A percentile compares a stretch with the other conserved stretches of the same genome.
phyloP scores from a whole-genome alignment of 129 eudicot genomes.

The Flaveria sonorensis region DNA sequence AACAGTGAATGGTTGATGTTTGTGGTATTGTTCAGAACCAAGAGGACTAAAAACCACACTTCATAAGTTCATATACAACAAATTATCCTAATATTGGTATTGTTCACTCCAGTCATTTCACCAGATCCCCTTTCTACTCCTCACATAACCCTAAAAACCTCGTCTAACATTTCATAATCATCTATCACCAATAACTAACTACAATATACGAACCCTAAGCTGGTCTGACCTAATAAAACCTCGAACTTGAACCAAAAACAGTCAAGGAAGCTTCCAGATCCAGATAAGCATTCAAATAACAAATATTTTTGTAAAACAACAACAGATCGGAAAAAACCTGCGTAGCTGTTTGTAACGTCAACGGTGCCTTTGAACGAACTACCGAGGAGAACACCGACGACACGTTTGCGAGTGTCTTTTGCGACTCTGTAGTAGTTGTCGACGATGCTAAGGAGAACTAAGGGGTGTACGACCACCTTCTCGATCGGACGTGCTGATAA shows the following conservation, averaged over 20 bases:
- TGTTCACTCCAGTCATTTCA: neutral
- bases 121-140: constrained; percentile 22
- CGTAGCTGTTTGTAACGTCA: constrained; percentile 90
- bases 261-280: constrained; percentile 6
- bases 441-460: constrained; percentile 90
- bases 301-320: neutral
- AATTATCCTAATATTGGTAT: neutral
- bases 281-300: neutral
- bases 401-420: constrained; percentile 90
- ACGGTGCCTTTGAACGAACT: constrained; percentile 84
- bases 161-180: neutral
- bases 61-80: neutral
- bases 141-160: constrained; percentile 11
- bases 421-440: constrained; percentile 95
- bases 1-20: too few relatives aligned
- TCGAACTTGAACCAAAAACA: neutral
- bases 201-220: neutral
- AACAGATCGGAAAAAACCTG: constrained; percentile 42
- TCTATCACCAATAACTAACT: constrained; percentile 1
- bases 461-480: constrained; percentile 91
- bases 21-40: too few relatives aligned
- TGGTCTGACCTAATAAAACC: neutral
- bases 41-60: too few relatives aligned
- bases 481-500: constrained; percentile 73
- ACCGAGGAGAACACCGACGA: constrained; percentile 92